phyloP scores from a whole-genome alignment of 495 filamentous ascomycete genomes.

The Pyrenula aspistea region DNA sequence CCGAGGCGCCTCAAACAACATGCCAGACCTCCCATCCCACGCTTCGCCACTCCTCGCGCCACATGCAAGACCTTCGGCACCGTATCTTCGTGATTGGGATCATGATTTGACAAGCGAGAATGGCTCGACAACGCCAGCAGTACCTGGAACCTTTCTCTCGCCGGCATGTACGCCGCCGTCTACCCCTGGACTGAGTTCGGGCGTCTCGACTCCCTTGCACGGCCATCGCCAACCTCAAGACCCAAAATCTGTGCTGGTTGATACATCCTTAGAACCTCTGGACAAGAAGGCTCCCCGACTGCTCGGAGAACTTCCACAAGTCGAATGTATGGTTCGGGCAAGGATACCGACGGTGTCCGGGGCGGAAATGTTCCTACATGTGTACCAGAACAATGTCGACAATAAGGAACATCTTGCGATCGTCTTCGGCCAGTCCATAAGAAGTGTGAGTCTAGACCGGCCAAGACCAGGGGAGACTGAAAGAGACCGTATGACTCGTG shows the following conservation, averaged over 20 bases:
- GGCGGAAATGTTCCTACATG: constrained; percentile 91
- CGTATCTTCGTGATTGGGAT: constrained; percentile 20
- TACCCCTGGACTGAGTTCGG: constrained; percentile 56
- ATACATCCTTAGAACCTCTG: constrained; percentile 25
- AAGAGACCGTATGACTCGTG: constrained; percentile 88
- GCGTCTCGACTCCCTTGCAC: constrained; percentile 19
- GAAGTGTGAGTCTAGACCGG: constrained; percentile 68
- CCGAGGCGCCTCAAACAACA: constrained; percentile 12
- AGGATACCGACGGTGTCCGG: constrained; percentile 79
- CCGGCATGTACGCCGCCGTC: constrained; percentile 69
- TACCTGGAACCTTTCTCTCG: constrained; percentile 48
- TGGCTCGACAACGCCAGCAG: constrained; percentile 21
- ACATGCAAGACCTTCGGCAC: constrained; percentile 18
- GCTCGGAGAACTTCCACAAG: constrained; percentile 55
- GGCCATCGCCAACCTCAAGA: constrained; percentile 10
- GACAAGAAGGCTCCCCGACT: constrained; percentile 48
- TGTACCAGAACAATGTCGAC: constrained; percentile 86
- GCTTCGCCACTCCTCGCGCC: constrained; percentile 38
- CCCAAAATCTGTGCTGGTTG: constrained; percentile 39
- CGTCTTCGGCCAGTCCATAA: constrained; percentile 79
- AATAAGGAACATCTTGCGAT: constrained; percentile 97
- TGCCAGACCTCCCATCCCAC: constrained; percentile 39
- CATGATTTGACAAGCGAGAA: constrained; percentile 14
- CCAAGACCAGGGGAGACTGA: constrained; percentile 82
- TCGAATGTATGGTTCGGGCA: constrained; percentile 73